Evolutionary conservation across 2,329 filamentous ascomycete genomes (phyloP), one percentile per base, ranked within the genome.

Genomic region (Monosporascus sp.): DNA sequence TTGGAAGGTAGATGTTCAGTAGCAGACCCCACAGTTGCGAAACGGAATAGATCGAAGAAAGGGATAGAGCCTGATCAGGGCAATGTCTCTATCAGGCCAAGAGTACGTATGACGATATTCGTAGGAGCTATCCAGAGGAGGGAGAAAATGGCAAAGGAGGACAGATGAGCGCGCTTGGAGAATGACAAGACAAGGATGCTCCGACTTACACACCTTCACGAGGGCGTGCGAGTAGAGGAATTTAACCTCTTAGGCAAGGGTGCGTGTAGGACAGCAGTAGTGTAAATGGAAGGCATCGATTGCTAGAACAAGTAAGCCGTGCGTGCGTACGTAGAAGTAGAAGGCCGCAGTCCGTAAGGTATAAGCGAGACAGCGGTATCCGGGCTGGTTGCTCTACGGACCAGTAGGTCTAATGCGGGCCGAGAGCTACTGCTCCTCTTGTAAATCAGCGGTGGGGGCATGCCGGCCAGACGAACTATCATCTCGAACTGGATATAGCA

Each of bases 91-190:
- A 25, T 46, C 9, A 31, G 22, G 42, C 14, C 22, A 27, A 46
- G 22, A 17, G 14, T 46, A 27, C 22, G 24, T 31, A 46, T 22
- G 47, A 54, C 51, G 55, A 49, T 24, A 52, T 44, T 53, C 47
- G 56, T 55, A 50, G 59, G 47, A 53, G 55, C 22, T 25, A 25
- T 17, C 25, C 42, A 46, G 54, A 54, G 48, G 44, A 57, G 55
- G 62, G 56, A 57, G 58, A 57, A 58, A n/a, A n/a, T n/a, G n/a
- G n/a, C 52, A 59, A 53, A 53, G 58, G 58, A 61, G 49, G 63
- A 63, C 64, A 50, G 57, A 61, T 62, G 55, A 65, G 60, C 54
- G 54, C 56, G 41, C 51, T 55, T 59, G 57, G 58, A 60, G 62
- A 60, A 60, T 57, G 56, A 59, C 59, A 56, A 57, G 52, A 61